phyloP scores from a whole-genome alignment of 2,329 filamentous ascomycete genomes.

The Cucurbitaria berberidis region DNA sequence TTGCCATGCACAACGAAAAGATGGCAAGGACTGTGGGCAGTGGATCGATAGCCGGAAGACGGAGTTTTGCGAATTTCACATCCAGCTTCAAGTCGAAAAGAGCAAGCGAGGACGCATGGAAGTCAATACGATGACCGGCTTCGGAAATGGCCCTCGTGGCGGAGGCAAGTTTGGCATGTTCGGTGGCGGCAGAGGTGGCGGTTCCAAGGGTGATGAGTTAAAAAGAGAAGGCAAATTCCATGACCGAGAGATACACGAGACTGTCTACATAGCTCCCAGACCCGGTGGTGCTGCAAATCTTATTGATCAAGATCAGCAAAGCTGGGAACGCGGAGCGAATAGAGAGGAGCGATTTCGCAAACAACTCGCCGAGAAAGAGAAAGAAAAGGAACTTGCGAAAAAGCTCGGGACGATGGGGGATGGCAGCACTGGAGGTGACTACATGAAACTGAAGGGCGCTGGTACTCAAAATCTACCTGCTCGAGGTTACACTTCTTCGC shows the following conservation, averaged over 20 bases:
- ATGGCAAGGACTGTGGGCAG: constrained; percentile 77
- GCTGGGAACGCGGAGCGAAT: constrained; percentile 58
- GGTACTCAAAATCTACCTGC: constrained; percentile 27
- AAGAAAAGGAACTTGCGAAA: constrained; percentile 74
- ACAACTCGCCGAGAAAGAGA: constrained; percentile 70
- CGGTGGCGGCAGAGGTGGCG: constrained; percentile 30
- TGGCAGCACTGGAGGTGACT: constrained; percentile 70
- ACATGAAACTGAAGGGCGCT: constrained; percentile 60
- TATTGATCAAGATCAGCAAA: constrained; percentile 65
- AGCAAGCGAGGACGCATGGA: constrained; percentile 74
- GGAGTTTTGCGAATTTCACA: constrained; percentile 90
- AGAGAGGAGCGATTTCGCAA: constrained; percentile 70
- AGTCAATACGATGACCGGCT: constrained; percentile 71
- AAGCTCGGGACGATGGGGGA: constrained; percentile 69
- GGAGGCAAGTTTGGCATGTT: constrained; percentile 43
- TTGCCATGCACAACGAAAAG: constrained; percentile 83
- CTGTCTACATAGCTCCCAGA: constrained; percentile 51
- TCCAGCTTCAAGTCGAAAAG: constrained; percentile 80
- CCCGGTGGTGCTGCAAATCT: constrained; percentile 63
- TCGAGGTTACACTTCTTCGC: constrained; percentile 20
- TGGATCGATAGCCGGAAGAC: constrained; percentile 92
- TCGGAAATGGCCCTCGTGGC: constrained; percentile 42
- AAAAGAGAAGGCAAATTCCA: constrained; percentile 53
- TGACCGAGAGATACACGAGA: constrained; percentile 64
- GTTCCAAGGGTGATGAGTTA: constrained; percentile 35